Evolutionary conservation across 805 yeast species (phyloP), one percentile per base, ranked within the genome.

Genomic region (Candida khao-thaluensis): DNA sequence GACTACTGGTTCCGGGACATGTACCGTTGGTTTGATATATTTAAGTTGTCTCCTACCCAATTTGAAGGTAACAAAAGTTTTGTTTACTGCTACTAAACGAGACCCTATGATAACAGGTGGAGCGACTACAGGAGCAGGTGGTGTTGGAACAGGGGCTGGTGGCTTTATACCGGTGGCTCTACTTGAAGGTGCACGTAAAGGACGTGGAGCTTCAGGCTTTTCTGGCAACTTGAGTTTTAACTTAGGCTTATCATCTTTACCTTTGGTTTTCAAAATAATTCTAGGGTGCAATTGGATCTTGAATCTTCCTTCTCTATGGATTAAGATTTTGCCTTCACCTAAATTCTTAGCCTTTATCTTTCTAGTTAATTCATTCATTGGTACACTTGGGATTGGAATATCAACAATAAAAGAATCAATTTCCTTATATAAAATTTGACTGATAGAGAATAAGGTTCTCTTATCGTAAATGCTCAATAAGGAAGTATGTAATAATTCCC

Each of bases 401-500:
- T 64, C 72, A 2, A 88, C 88, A n/a, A 74, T 53, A 31, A 81
- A 72, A 2, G 77, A 69, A 45, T 84, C 81, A 21, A 65, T 60
- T 5, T 89, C 76, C 27, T 74, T 74, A 50, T 78, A 85, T 18
- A 91, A 60, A 7, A 91, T 73, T 29, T 79, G 77, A 37, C 85
- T 69, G 3, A 86, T 52, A 42, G 79, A 84, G 48, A 85, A 81
- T 7, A 91, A 52, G 24, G 72, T 59, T 41, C 90, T 71, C 47
- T 81, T 77, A 23, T 80, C 81, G 29, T 74, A 62, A 2, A 86
- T 60, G 9, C 84, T 73, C 14, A 82, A 44, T 17, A 81, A 57
- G 2, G 84, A 78, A 0, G 84, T 70, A 49, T 81, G 84, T 7
- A 89, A 57, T 7, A 81, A 69, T 30, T 73, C 69, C 96, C 96